These are phyloP conservation scores for Xylaria grammica DNA, from an alignment of 495 filamentous ascomycete genomes.

Conservation along the genomic window DNA sequence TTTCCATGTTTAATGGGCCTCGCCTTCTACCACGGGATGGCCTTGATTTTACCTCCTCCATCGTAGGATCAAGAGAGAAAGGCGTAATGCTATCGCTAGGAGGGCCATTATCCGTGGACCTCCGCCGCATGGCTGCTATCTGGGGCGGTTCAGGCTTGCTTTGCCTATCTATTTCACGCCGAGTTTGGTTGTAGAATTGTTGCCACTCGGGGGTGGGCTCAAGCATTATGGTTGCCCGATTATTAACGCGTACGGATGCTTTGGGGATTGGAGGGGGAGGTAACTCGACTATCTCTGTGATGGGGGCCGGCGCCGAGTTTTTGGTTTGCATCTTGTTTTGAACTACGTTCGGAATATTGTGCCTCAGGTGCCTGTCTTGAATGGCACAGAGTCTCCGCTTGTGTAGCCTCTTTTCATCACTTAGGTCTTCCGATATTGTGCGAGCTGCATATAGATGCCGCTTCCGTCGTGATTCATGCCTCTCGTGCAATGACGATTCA, in stretches of 20 bases:
- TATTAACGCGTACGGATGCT: conserved; percentile 7
- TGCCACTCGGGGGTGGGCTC: conserved; percentile 41
- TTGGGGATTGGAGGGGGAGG: not conserved
- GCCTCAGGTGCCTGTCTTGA: too few relatives aligned
- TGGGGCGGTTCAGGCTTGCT: conserved; percentile 24
- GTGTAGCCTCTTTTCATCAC: too few relatives aligned
- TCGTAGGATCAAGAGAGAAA: conserved; percentile 16
- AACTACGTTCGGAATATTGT: too few relatives aligned
- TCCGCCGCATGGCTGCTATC: conserved; percentile 23
- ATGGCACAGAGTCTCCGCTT: too few relatives aligned
- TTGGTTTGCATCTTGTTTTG: too few relatives aligned
- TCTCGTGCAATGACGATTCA: too few relatives aligned
- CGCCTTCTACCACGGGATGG: conserved; percentile 33
- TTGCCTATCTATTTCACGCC: conserved; percentile 30
- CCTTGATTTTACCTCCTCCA: conserved; percentile 22
- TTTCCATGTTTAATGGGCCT: conserved; percentile 30
- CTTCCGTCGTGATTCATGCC: too few relatives aligned
- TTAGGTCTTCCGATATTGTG: too few relatives aligned
- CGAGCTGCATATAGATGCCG: too few relatives aligned
- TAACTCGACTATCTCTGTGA: too few relatives aligned
- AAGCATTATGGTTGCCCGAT: conserved; percentile 28
- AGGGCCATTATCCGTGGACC: conserved; percentile 12
- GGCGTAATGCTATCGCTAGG: conserved; percentile 21
- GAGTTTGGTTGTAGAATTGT: conserved; percentile 41
- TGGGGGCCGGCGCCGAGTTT: too few relatives aligned